These are phyloP conservation scores for Lophiostoma macrostomum DNA, from an alignment of 495 filamentous ascomycete species.

Conservation along the genomic window DNA sequence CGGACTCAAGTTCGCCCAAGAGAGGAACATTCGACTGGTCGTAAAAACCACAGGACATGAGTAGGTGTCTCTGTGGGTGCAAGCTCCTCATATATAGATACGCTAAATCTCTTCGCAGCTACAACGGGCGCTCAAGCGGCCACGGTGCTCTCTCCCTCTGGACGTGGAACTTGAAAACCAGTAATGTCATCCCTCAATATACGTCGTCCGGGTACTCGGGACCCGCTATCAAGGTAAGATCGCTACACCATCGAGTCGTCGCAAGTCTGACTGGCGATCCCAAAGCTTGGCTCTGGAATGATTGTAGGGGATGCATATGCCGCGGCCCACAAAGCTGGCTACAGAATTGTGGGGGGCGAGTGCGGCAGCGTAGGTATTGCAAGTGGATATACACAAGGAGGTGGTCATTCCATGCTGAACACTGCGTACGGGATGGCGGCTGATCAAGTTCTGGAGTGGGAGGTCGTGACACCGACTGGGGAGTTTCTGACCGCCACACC, in stretches of 20 bases:
- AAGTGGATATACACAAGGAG: conserved; percentile 54
- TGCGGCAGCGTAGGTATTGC: conserved; percentile 40
- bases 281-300: not conserved
- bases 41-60: conserved; percentile 31
- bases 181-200: conserved; percentile 8
- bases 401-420: conserved; percentile 44
- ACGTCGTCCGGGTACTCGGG: conserved; percentile 39
- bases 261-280: too few species aligned
- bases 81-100: not conserved
- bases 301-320: conserved; percentile 31
- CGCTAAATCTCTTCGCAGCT: not conserved
- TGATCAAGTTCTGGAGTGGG: conserved; percentile 47
- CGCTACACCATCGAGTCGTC: too few species aligned
- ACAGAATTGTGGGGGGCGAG: conserved; percentile 42
- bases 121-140: conserved; percentile 25
- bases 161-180: conserved; percentile 21
- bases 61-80: conserved; percentile 2
- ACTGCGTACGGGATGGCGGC: conserved; percentile 49
- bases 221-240: conserved; percentile 49
- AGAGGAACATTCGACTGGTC: conserved; percentile 23
- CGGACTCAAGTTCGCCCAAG: conserved; percentile 51
- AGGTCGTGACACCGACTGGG: conserved; percentile 34
- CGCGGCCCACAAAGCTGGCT: conserved; percentile 42
- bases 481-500: conserved; percentile 11
- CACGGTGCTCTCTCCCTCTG: conserved; percentile 18